Conservation (phyloP, 2,329 filamentous ascomycete species). For the Alternaria triticimaculans region DNA sequence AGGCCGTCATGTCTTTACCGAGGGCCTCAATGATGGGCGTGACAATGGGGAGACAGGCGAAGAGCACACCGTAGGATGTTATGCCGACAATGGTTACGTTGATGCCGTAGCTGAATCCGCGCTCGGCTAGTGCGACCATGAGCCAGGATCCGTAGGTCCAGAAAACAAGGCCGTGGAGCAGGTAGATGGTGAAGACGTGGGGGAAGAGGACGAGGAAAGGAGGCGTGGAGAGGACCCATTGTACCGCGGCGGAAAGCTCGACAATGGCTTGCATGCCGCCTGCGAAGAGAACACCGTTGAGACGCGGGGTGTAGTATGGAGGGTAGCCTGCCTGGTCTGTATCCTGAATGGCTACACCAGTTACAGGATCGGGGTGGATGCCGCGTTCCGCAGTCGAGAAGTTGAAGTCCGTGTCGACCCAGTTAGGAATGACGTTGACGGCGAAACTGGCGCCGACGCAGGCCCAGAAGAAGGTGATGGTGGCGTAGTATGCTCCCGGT, state of each 20-base stretch:
- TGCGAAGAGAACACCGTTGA: conserved; percentile 54
- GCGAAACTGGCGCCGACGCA: conserved; percentile 43
- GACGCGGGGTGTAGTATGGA: conserved; percentile 52
- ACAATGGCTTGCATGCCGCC: conserved; percentile 48
- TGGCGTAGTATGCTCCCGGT: conserved; percentile 47
- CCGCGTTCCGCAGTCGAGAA: conserved; percentile 51
- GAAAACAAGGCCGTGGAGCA: conserved; percentile 58
- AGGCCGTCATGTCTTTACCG: conserved; percentile 48
- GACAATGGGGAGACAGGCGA: conserved; percentile 43
- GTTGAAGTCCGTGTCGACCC: conserved; percentile 41
- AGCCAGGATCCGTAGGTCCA: conserved; percentile 51
- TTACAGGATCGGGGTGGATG: conserved; percentile 52
- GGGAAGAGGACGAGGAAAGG: conserved; percentile 54
- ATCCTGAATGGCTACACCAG: conserved; percentile 47
- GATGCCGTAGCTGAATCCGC: conserved; percentile 42
- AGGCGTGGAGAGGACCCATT: conserved; percentile 51
- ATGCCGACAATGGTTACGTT: conserved; percentile 46
- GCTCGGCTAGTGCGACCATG: conserved; percentile 41
- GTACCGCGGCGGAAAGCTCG: conserved; percentile 45
- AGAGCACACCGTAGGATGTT: conserved; percentile 45
- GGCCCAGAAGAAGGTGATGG: conserved; percentile 41
- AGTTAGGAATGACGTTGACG: conserved; percentile 48
- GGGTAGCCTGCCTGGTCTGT: conserved; percentile 50
- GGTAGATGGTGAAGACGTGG: conserved; percentile 59
- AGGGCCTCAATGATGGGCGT: conserved; percentile 50